Base-by-base conservation (phyloP, 345 rosid species). In the Populus euphratica region DNA sequence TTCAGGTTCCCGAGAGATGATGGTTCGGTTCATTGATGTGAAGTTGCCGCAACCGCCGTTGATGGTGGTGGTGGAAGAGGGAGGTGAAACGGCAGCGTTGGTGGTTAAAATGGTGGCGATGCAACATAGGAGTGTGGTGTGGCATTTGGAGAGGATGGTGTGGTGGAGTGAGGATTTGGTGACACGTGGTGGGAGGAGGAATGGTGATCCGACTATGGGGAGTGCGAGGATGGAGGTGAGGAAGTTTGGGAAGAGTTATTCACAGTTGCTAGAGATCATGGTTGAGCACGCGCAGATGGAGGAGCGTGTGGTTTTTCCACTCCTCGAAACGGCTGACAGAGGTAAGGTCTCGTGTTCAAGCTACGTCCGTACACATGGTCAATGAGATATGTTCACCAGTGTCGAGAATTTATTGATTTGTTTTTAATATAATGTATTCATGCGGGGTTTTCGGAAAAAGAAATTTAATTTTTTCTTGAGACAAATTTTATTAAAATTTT, bases 201-300 rank as follows among this genome's bases (percentile, higher is more conserved):
- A 84, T 1, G 88, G 49, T 12, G 90, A 91, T 88, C 94, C 94
- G 41, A 72, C 86, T 5, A 85, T 86, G 73, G 96, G 96, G 41
- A 91, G 84, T 5, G 89, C 88, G 13, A 86, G 73, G 81, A 91
- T 91, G 94, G 96, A 91, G 89, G 77, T 88, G 20, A 86, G 77
- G 76, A 91, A 91, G 76, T 90, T 91, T 14, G 87, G 76, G 5
- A 85, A 82, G 81, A 84, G 88, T 63, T 90, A 91, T 23, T 70
- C 89, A 1, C 83, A 80, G 84, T 38, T 91, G 73, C 85, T 89
- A 66, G 96, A 91, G 82, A 17, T 91, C 56, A 81, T 91, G 96
- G 29, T 91, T 14, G 96, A 91, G 41, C 94, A 91, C 75, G 96
- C 94, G 75, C 96, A 86, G 68, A 90, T 91, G 96, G 96, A 91